Percentiles rank a stretch among this genome's conserved stretches.
Conservation (phyloP, 768 basidiomycete species). For the Lactarius hatsudake region DNA sequence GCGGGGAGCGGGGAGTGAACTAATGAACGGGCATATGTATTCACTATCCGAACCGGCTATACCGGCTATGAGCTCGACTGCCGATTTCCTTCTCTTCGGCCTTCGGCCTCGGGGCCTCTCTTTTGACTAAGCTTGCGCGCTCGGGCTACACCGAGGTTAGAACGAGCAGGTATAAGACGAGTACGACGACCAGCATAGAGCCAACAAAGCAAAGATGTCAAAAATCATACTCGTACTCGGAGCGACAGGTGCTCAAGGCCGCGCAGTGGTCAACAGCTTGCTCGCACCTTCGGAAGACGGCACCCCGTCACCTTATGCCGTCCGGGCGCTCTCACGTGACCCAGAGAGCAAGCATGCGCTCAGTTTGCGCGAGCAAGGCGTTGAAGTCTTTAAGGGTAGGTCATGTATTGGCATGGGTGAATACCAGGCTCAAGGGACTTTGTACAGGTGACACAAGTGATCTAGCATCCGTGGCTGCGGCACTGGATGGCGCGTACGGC, state of each 20-base stretch:
- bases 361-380: conserved; percentile 37
- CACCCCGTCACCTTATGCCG: conserved; percentile 39
- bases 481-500: conserved; percentile 37
- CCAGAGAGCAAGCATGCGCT: conserved; percentile 35
- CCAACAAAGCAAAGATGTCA: conserved; percentile 4
- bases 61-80: too few species aligned
- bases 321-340: conserved; percentile 42
- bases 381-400: conserved; percentile 38
- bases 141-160: conserved; percentile 5
- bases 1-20: not conserved
- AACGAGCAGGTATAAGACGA: conserved; percentile 3
- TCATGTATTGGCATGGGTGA: not conserved
- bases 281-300: conserved; percentile 36
- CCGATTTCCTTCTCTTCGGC: not conserved
- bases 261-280: conserved; percentile 38
- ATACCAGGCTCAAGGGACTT: not conserved
- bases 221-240: conserved; percentile 45
- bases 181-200: not conserved
- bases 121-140: not conserved
- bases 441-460: conserved; percentile 17
- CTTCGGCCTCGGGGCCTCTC: not conserved
- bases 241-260: conserved; percentile 45
- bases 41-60: not conserved
- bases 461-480: conserved; percentile 32
- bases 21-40: not conserved